phyloP scores from a whole-genome alignment of 2,329 filamentous ascomycete genomes.

The Exophiala calicioides region DNA sequence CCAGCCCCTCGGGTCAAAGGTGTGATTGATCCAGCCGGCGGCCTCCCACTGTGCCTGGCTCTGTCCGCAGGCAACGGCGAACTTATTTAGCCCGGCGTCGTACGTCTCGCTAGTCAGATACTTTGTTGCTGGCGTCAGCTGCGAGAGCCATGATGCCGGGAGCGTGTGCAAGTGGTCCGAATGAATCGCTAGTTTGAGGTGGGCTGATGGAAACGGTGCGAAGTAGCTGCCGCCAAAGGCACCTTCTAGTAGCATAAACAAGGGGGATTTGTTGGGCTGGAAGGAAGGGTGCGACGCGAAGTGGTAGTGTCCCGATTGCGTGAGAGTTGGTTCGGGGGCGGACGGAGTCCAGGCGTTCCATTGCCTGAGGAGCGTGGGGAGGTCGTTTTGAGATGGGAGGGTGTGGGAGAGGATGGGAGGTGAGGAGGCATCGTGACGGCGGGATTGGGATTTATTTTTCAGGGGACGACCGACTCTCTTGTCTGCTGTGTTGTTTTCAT shows the following conservation, averaged over 20 bases:
- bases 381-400: conserved; percentile 25
- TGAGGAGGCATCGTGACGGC: conserved; percentile 2
- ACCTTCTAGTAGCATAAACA: conserved; percentile 55
- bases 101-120: conserved; percentile 48
- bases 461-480: neutral
- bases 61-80: conserved; percentile 55
- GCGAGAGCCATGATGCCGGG: conserved; percentile 46
- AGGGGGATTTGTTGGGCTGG: conserved; percentile 56
- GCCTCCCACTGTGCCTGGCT: conserved; percentile 59
- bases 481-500: neutral
- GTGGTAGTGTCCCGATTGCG: conserved; percentile 47
- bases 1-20: conserved; percentile 57
- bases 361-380: conserved; percentile 32
- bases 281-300: conserved; percentile 50
- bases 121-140: conserved; percentile 38
- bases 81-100: conserved; percentile 55
- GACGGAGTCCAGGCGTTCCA: conserved; percentile 50
- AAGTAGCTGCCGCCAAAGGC: conserved; percentile 57
- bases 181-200: conserved; percentile 44
- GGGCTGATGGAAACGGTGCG: conserved; percentile 49
- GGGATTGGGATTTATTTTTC: conserved; percentile 1
- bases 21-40: conserved; percentile 57
- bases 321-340: conserved; percentile 45
- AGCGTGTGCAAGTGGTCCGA: conserved; percentile 51
- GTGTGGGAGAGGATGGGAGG: neutral